Percentiles rank a stretch among this genome's conserved stretches.
phyloP scores from a whole-genome alignment of 148 eudicot species.

The Nyssa sinensis region DNA sequence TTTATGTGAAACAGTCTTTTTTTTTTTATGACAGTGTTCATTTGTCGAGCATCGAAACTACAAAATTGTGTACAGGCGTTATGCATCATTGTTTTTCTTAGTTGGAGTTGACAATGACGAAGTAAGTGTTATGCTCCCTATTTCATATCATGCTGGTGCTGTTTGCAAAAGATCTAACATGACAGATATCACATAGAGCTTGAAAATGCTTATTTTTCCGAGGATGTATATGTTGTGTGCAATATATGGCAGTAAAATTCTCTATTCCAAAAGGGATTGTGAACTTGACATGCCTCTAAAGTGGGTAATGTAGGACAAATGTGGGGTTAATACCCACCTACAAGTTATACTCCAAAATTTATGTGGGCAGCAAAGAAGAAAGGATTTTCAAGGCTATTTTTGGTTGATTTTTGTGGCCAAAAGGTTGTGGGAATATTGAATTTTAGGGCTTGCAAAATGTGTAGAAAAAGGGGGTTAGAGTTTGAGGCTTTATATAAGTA shows the following conservation, averaged over 20 bases:
- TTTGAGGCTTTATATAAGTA: too few species aligned
- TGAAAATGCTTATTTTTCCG: neutral
- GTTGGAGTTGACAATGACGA: conserved; percentile 99
- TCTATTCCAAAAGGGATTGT: neutral
- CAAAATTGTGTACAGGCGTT: conserved; percentile 94
- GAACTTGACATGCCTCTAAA: conserved; percentile 1
- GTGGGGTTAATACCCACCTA: too few species aligned
- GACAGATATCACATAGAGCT: neutral
- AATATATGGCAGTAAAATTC: neutral
- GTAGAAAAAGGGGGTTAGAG: too few species aligned
- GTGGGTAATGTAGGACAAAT: too few species aligned
- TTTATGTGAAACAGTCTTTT: conserved; percentile 7
- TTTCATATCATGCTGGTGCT: neutral
- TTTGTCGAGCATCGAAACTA: conserved; percentile 99
- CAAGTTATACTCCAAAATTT: too few species aligned
- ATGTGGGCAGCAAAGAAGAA: too few species aligned
- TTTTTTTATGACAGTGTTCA: conserved; percentile 98
- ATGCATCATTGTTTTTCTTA: conserved; percentile 94
- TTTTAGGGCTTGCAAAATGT: too few species aligned
- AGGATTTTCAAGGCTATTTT: too few species aligned
- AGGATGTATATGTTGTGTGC: neutral
- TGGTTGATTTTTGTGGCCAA: too few species aligned
- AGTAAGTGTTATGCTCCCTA: conserved; percentile 44
- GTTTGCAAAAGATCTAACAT: neutral
- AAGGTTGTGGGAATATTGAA: too few species aligned